phyloP scores from a whole-genome alignment of 192 early-diverging fungal genomes.

The Backusella macrospora region DNA sequence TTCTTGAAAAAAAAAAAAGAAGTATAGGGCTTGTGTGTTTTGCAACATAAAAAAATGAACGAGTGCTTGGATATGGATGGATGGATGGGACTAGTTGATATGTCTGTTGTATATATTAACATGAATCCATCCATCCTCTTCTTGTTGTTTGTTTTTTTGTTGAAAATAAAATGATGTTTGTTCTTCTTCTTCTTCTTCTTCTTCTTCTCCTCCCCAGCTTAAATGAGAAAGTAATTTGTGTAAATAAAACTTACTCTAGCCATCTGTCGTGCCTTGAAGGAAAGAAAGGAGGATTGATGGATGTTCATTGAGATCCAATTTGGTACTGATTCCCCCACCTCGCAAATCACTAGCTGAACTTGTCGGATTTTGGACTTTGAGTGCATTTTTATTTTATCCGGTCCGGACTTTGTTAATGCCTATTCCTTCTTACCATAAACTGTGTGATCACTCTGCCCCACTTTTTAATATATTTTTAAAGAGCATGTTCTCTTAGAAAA shows the following conservation, averaged over 20 bases:
- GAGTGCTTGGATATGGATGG: too few species aligned
- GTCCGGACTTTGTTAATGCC: background rate
- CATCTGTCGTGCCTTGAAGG: constrained; percentile 28
- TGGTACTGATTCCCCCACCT: constrained; percentile 11
- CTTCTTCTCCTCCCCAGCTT: background rate
- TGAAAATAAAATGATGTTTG: background rate
- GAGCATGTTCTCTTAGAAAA: too few species aligned
- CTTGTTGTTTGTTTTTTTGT: background rate
- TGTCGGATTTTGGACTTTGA: background rate
- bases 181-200: too few species aligned
- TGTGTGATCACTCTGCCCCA: too few species aligned
- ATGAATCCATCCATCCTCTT: constrained; percentile 11
- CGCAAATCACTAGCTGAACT: background rate
- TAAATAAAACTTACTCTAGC: constrained; percentile 25
- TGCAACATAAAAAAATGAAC: too few species aligned
- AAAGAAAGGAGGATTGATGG: constrained; percentile 27
- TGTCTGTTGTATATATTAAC: background rate
- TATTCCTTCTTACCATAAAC: too few species aligned
- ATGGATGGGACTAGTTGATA: constrained; percentile 30
- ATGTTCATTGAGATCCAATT: constrained; percentile 12
- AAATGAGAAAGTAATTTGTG: background rate
- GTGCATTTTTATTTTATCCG: background rate
- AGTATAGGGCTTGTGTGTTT: too few species aligned
- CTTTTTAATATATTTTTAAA: too few species aligned
- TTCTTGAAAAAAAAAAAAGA: too few species aligned